These are phyloP conservation scores for Halophytophthora polymorphica DNA, from an alignment of 352 stramenopile species.

Conservation along the genomic window DNA sequence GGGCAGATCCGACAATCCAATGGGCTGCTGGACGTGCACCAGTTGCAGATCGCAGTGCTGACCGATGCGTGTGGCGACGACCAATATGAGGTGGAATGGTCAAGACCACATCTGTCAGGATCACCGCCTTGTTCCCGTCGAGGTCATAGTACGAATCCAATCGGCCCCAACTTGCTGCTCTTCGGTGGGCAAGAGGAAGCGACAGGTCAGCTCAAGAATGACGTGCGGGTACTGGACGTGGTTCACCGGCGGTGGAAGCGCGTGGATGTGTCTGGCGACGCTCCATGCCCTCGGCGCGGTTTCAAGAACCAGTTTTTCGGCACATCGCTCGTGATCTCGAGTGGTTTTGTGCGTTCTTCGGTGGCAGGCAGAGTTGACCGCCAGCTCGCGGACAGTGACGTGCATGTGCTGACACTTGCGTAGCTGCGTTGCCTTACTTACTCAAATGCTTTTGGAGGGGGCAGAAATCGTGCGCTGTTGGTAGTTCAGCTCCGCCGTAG, in stretches of 20 bases:
- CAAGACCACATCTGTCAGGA: constrained; percentile 26
- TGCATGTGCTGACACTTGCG: constrained; percentile 44
- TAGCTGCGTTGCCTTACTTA: neutral
- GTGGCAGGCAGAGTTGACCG: constrained; percentile 40
- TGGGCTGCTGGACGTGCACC: constrained; percentile 48
- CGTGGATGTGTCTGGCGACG: constrained; percentile 27
- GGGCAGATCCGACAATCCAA: constrained; percentile 64
- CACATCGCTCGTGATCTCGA: constrained; percentile 70
- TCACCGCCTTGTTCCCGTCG: constrained; percentile 40
- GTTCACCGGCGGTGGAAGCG: constrained; percentile 27
- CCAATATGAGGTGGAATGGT: constrained; percentile 34
- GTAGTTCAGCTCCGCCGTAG: no score
- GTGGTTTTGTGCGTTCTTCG: constrained; percentile 52
- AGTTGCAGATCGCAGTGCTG: constrained; percentile 19
- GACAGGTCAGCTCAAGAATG: constrained; percentile 45
- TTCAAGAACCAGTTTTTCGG: constrained; percentile 82
- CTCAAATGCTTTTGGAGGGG: no score
- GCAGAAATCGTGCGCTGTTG: no score
- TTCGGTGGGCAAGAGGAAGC: constrained; percentile 58
- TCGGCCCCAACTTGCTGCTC: constrained; percentile 57
- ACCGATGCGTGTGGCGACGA: constrained; percentile 9
- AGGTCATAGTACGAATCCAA: constrained; percentile 55
- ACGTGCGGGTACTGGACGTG: constrained; percentile 47
- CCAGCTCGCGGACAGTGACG: constrained; percentile 59
- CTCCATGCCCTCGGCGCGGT: constrained; percentile 55